Evolutionary conservation across 257 asterid genomes (phyloP), one percentile per base, ranked within the genome.

Genomic region (Ligustrum vulgare): DNA sequence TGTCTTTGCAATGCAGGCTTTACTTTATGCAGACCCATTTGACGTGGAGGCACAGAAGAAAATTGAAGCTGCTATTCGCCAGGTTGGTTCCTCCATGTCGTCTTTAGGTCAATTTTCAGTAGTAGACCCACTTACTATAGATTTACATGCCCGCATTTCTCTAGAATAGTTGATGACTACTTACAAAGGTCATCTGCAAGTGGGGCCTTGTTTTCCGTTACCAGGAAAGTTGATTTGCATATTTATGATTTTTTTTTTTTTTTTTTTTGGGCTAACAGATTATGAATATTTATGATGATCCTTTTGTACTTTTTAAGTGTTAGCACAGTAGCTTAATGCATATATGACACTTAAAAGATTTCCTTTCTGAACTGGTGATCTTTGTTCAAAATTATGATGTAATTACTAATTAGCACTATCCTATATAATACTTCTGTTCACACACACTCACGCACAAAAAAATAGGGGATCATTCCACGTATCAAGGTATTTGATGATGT

Each of bases 31-130:
- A 23, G 99, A 95, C 89, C 99, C 99, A 74, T 93, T 95, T 84
- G 99, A 95, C 79, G 96, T 93, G 35, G 99, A 95, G 84, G 96
- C 98, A 75, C 99, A 95, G 75, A 95, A 73, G 91, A 95, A 93
- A 84, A 95, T 95, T 78, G 99, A 95, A 87, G 97, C 87, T 3
- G 85, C 97, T 32, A 95, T 95, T 78, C 98, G 94, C 71, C 97
- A 95, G 98, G 98, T 88, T 71, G 60, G 78, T 81, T 70, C 72
- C 67, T 67, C 43, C 45, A 45, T 63, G 31, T 71, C 69, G 69
- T 56, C 33, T 15, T 77, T 18, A 73, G 70, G 72, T 69, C 64
- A 72, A 69, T 62, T 37, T 22, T 43, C 65, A 71, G 76, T 65
- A 56, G 72, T 74, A 69, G 31, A 66, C 72, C 47, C 4, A 39